These are phyloP conservation scores for Botryobasidium botryosum DNA, from an alignment of 768 basidiomycete genomes.

Conservation along the genomic window DNA sequence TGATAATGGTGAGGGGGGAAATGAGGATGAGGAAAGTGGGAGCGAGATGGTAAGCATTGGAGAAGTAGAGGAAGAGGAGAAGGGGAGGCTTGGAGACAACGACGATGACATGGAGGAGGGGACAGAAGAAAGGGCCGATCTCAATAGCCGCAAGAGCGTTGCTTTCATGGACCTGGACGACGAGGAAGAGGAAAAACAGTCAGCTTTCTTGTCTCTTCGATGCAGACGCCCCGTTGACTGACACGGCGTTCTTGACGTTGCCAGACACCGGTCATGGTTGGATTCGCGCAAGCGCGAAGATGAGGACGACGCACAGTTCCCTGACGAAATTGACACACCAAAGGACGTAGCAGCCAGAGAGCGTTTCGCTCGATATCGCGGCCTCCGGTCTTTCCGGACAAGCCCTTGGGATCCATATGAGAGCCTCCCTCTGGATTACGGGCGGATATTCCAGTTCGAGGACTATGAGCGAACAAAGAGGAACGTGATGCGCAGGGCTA, in stretches of 20 bases:
- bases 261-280: slow-evolving; percentile 42
- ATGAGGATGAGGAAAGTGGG: slow-evolving; percentile 28
- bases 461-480: slow-evolving; percentile 79
- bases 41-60: slow-evolving; percentile 16
- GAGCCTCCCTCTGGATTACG: slow-evolving; percentile 86
- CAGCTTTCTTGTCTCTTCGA: slow-evolving; percentile 15
- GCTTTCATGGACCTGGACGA: slow-evolving; percentile 31
- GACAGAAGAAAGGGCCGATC: slow-evolving; percentile 33
- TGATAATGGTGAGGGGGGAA: slow-evolving; percentile 33
- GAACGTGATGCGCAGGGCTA: slow-evolving; percentile 44
- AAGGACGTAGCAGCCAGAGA: slow-evolving; percentile 59
- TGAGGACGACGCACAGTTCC: slow-evolving; percentile 71
- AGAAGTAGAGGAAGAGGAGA: slow-evolving; percentile 17
- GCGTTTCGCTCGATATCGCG: slow-evolving; percentile 85
- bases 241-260: neutral
- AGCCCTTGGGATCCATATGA: slow-evolving; percentile 98
- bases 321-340: slow-evolving; percentile 93
- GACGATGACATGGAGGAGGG: slow-evolving; percentile 17
- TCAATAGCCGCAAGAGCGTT: slow-evolving; percentile 27
- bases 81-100: slow-evolving; percentile 16
- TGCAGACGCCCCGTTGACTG: neutral
- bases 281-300: slow-evolving; percentile 56
- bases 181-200: slow-evolving; percentile 41
- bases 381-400: slow-evolving; percentile 81
- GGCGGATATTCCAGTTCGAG: slow-evolving; percentile 91